Evolutionary conservation across 495 filamentous ascomycete species (phyloP).

Genomic region (Hypoxylon crocopeplum): DNA sequence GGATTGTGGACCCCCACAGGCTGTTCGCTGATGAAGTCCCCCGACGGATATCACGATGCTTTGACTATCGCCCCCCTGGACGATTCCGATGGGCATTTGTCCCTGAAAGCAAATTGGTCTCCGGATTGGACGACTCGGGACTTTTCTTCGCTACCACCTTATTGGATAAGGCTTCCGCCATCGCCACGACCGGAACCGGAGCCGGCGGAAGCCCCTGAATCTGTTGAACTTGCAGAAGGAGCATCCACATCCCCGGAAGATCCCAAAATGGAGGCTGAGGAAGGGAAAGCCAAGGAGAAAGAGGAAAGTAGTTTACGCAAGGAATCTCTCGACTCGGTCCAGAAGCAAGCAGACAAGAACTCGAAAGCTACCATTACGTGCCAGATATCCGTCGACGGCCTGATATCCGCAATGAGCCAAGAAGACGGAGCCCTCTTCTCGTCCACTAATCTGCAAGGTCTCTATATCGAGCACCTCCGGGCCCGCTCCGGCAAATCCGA

Average conservation of each 20-base stretch:
- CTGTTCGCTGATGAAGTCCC: conserved; percentile 62
- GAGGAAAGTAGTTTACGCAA: conserved; percentile 33
- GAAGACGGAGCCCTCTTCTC: conserved; percentile 27
- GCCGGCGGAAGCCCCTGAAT: conserved; percentile 9
- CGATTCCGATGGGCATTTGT: conserved; percentile 68
- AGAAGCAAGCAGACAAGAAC: conserved; percentile 33
- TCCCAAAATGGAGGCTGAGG: conserved; percentile 1
- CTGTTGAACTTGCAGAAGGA: background rate
- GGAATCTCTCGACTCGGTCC: conserved; percentile 46
- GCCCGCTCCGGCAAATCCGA: conserved; percentile 39
- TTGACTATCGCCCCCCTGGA: conserved; percentile 64
- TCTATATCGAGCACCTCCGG: conserved; percentile 53
- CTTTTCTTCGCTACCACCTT: conserved; percentile 61
- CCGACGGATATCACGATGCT: conserved; percentile 57
- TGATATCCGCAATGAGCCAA: conserved; percentile 49
- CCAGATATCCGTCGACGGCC: conserved; percentile 51
- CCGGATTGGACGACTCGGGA: conserved; percentile 63
- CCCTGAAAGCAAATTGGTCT: conserved; percentile 62
- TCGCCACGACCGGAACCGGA: conserved; percentile 23
- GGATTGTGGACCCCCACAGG: conserved; percentile 70
- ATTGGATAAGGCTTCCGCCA: conserved; percentile 63
- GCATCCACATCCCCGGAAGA: background rate
- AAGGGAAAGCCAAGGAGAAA: conserved; percentile 13
- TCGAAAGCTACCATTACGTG: conserved; percentile 47
- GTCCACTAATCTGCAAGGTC: conserved; percentile 41